These are phyloP conservation scores for Backusella parvicylindrica DNA, from an alignment of 192 early-diverging fungal species.

Conservation along the genomic window DNA sequence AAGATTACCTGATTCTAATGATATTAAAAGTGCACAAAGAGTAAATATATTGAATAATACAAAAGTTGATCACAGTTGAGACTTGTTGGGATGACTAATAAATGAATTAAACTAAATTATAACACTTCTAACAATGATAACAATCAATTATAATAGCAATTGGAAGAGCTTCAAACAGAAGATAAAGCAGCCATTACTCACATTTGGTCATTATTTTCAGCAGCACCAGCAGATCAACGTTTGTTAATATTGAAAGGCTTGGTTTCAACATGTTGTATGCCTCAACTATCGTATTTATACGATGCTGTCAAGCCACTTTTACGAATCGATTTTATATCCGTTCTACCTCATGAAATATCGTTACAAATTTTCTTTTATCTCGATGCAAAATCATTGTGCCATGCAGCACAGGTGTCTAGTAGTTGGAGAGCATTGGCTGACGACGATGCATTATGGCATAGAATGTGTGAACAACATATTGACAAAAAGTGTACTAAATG, in stretches of 20 bases:
- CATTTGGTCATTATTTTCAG: slow-evolving; percentile 69
- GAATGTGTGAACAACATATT: slow-evolving; percentile 98
- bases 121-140: not conserved
- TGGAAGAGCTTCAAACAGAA: slow-evolving; percentile 50
- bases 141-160: slow-evolving; percentile 36
- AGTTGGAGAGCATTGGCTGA: slow-evolving; percentile 82
- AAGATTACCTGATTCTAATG: slow-evolving; percentile 45
- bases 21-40: slow-evolving; percentile 45
- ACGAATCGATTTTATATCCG: slow-evolving; percentile 80
- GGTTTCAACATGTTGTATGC: slow-evolving; percentile 77
- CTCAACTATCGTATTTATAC: slow-evolving; percentile 83
- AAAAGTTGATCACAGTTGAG: not conserved
- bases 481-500: slow-evolving; percentile 94
- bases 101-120: not conserved
- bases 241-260: slow-evolving; percentile 71
- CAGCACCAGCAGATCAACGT: slow-evolving; percentile 61
- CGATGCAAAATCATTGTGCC: slow-evolving; percentile 88
- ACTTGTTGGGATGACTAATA: not conserved
- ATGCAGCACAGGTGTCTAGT: slow-evolving; percentile 82
- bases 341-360: slow-evolving; percentile 75
- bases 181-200: slow-evolving; percentile 63
- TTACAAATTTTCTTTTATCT: slow-evolving; percentile 86
- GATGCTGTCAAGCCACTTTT: slow-evolving; percentile 65
- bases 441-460: slow-evolving; percentile 94
- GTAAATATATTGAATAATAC: slow-evolving; percentile 23